Conservation (phyloP, 2,329 filamentous ascomycete species). For the Sclerotinia spermophila region DNA sequence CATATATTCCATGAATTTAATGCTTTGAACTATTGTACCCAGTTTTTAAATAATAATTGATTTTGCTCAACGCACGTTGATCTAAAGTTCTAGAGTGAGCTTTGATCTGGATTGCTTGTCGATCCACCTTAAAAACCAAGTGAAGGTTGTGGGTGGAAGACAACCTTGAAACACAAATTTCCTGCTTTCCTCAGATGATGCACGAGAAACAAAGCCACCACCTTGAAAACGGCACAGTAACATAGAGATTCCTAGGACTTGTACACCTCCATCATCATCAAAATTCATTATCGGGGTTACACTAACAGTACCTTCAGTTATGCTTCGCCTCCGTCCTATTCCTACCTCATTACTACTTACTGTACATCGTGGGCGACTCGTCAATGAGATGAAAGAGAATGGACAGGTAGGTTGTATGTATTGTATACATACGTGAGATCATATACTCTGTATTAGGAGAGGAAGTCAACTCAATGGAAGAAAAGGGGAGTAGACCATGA, state of each 20-base stretch:
- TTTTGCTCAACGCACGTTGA: slow-evolving; percentile 14
- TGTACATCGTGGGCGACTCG: neutral
- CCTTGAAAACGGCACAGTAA: neutral
- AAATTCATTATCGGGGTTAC: neutral
- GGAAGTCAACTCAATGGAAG: neutral
- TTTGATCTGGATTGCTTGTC: neutral
- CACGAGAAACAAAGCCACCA: neutral
- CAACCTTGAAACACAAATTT: slow-evolving; percentile 17
- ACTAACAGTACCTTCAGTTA: neutral
- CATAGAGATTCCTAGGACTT: neutral
- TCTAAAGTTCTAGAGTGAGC: slow-evolving; percentile 14
- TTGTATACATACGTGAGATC: neutral
- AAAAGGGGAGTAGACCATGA: neutral
- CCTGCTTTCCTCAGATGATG: slow-evolving; percentile 11
- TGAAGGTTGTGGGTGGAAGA: neutral
- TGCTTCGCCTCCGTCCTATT: slow-evolving; percentile 12
- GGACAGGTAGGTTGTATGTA: neutral
- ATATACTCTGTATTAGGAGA: neutral
- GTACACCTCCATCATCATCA: neutral
- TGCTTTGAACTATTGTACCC: neutral
- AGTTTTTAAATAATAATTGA: neutral
- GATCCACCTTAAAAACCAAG: neutral
- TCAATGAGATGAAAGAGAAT: neutral
- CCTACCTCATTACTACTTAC: neutral
- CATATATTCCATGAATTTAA: neutral